Evolutionary conservation across 192 early-diverging fungal genomes (phyloP).

Genomic region (Oehlia diaphana): DNA sequence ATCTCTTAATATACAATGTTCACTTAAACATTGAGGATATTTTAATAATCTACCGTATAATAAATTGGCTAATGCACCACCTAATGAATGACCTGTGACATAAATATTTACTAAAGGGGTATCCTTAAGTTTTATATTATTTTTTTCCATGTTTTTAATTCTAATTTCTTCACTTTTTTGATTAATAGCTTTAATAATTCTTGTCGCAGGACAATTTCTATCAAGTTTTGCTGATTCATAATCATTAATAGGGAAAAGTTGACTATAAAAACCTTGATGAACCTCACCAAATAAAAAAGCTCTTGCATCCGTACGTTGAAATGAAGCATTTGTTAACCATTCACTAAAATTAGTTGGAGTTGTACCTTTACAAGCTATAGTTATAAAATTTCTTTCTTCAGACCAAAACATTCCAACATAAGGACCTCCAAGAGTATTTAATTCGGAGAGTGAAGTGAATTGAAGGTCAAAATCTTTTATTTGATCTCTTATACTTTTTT

Average conservation of each 20-base stretch:
- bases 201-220: constrained; percentile 41
- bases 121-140: not conserved
- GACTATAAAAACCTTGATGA: constrained; percentile 55
- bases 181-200: constrained; percentile 45
- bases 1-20: constrained; percentile 26
- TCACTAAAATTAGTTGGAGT: constrained; percentile 53
- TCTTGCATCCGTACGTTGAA: constrained; percentile 51
- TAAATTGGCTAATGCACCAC: constrained; percentile 47
- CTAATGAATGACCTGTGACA: constrained; percentile 56
- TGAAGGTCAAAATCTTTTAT: constrained; percentile 32
- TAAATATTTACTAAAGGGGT: constrained; percentile 43
- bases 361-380: constrained; percentile 48
- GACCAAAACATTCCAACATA: constrained; percentile 53
- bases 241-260: constrained; percentile 40
- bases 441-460: constrained; percentile 48
- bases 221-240: constrained; percentile 17
- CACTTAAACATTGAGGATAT: constrained; percentile 28
- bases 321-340: constrained; percentile 44
- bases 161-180: constrained; percentile 32
- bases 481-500: constrained; percentile 36
- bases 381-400: constrained; percentile 41
- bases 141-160: constrained; percentile 3
- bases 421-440: constrained; percentile 51
- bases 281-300: constrained; percentile 51
- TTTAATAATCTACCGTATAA: constrained; percentile 48